phyloP scores from a whole-genome alignment of 2,329 filamentous ascomycete species.

The Ophiosphaerella korrae region DNA sequence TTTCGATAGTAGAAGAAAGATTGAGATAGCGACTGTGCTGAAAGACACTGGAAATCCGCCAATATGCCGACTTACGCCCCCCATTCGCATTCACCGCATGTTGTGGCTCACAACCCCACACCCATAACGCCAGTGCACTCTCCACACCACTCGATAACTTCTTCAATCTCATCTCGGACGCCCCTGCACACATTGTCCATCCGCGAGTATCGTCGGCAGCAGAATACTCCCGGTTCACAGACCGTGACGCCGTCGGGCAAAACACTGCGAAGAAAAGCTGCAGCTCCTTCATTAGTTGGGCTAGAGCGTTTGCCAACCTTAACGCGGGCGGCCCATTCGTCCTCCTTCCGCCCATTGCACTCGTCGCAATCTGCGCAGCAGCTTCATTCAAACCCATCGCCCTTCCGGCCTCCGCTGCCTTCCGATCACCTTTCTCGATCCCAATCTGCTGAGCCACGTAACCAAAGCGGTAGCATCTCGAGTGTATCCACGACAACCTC shows the following conservation, averaged over 20 bases:
- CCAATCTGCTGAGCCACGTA: constrained; percentile 34
- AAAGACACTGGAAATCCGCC: background rate
- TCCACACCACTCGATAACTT: constrained; percentile 43
- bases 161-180: constrained; percentile 38
- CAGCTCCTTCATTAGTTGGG: constrained; percentile 38
- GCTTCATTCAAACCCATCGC: constrained; percentile 19
- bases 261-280: constrained; percentile 45
- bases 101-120: constrained; percentile 10
- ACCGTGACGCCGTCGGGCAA: constrained; percentile 37
- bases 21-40: background rate
- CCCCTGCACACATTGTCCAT: constrained; percentile 44
- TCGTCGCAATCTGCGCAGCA: constrained; percentile 39
- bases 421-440: constrained; percentile 30
- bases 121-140: constrained; percentile 45
- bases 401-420: constrained; percentile 21
- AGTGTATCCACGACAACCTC: constrained; percentile 16
- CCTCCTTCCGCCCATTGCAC: constrained; percentile 28
- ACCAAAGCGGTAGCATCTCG: constrained; percentile 21
- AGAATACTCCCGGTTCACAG: constrained; percentile 39
- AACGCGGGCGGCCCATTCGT: constrained; percentile 12
- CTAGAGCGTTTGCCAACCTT: constrained; percentile 35
- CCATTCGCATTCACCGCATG: constrained; percentile 31
- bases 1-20: background rate
- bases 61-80: constrained; percentile 28
- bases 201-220: constrained; percentile 48